Evolutionary conservation across 192 early-diverging fungal species (phyloP).

Genomic region (Coemansia sp.): DNA sequence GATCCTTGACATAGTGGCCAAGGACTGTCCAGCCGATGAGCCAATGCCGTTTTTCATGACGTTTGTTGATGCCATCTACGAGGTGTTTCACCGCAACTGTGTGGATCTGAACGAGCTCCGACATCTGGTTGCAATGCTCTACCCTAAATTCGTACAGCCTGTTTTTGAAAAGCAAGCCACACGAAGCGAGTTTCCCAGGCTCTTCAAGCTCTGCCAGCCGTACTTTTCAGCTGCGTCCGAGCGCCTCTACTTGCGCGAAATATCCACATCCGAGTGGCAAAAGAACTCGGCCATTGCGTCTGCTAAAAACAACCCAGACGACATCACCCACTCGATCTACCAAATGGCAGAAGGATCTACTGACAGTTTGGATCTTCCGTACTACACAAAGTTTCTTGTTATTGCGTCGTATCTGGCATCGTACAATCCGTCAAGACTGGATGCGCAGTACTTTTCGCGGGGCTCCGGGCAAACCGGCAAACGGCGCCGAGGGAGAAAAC

Average conservation of each 20-base stretch:
- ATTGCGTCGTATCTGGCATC: slow-evolving; percentile 90
- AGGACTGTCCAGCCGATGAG: slow-evolving; percentile 65
- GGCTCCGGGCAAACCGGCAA: slow-evolving; percentile 29
- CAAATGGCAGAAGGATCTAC: slow-evolving; percentile 36
- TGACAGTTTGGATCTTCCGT: slow-evolving; percentile 74
- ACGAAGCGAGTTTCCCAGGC: slow-evolving; percentile 64
- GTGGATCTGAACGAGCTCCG: slow-evolving; percentile 85
- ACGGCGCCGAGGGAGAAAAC: slow-evolving; percentile 41
- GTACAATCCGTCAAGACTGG: slow-evolving; percentile 86
- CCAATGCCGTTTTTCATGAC: slow-evolving; percentile 63
- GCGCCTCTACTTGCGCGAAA: slow-evolving; percentile 86
- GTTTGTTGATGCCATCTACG: slow-evolving; percentile 80
- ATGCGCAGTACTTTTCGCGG: slow-evolving; percentile 84
- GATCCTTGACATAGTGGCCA: slow-evolving; percentile 67
- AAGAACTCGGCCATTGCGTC: slow-evolving; percentile 40
- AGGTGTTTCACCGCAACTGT: slow-evolving; percentile 78
- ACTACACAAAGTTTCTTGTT: slow-evolving; percentile 86
- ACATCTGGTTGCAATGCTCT: slow-evolving; percentile 77
- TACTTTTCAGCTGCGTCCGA: slow-evolving; percentile 82
- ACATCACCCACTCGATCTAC: slow-evolving; percentile 46
- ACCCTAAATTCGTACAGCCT: slow-evolving; percentile 86
- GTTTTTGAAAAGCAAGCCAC: slow-evolving; percentile 69
- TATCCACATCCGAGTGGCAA: slow-evolving; percentile 85
- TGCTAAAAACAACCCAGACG: slow-evolving; percentile 43
- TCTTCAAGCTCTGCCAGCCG: slow-evolving; percentile 75